Conservation (phyloP, 2,329 filamentous ascomycete species). For the Keithomyces neogunnii region DNA sequence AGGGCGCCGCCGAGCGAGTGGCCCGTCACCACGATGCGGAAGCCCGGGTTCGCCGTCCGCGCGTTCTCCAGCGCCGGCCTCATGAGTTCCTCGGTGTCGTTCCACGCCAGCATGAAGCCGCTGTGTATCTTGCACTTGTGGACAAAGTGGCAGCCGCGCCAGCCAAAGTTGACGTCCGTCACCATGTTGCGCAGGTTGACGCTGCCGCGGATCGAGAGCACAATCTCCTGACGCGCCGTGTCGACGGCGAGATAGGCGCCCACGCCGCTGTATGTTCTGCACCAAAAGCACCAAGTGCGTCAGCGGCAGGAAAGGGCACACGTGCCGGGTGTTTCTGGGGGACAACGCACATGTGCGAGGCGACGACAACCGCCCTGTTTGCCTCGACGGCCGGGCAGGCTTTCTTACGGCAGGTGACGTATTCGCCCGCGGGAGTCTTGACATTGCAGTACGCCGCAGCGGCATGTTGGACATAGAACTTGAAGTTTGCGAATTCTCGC, state of each 20-base stretch:
- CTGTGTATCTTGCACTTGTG: slow-evolving; percentile 42
- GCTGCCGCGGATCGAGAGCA: slow-evolving; percentile 53
- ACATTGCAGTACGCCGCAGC: slow-evolving; percentile 47
- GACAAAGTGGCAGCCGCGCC: slow-evolving; percentile 19
- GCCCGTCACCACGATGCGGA: slow-evolving; percentile 50
- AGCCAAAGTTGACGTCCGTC: slow-evolving; percentile 35
- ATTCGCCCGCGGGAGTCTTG: slow-evolving; percentile 25
- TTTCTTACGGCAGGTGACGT: slow-evolving; percentile 32
- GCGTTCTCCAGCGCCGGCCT: too few species aligned
- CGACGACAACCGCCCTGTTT: slow-evolving; percentile 34
- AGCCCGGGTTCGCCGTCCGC: slow-evolving; percentile 33
- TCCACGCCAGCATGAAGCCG: slow-evolving; percentile 54
- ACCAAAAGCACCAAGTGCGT: too few species aligned
- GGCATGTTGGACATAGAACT: slow-evolving; percentile 43
- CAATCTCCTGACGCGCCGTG: slow-evolving; percentile 40
- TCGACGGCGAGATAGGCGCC: slow-evolving; percentile 46
- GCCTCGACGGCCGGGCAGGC: slow-evolving; percentile 36
- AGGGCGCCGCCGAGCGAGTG: slow-evolving; percentile 63
- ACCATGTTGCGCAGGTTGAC: slow-evolving; percentile 53
- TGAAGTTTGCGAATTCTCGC: slow-evolving; percentile 29
- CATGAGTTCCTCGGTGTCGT: slow-evolving; percentile 32
- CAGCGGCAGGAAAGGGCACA: too few species aligned
- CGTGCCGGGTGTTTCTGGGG: too few species aligned
- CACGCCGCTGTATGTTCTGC: slow-evolving; percentile 27
- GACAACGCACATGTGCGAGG: slow-evolving; percentile 13